These are phyloP conservation scores for Camellia lanceoleosa DNA, from an alignment of 148 eudicot genomes.

Conservation along the genomic window DNA sequence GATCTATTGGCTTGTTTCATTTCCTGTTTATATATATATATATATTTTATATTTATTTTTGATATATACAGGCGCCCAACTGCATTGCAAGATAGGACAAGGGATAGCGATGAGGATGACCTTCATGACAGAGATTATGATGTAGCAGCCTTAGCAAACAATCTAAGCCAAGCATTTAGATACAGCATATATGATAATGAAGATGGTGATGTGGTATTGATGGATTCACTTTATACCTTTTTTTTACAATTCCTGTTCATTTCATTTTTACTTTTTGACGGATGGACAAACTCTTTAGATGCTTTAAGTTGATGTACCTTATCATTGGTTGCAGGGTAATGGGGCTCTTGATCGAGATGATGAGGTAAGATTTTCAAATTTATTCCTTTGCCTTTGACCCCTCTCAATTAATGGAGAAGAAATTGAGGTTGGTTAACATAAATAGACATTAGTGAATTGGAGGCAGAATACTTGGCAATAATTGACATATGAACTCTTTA, in stretches of 20 bases:
- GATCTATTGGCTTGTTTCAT: neutral
- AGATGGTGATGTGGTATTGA: constrained; percentile 64
- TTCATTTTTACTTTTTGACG: too few species aligned
- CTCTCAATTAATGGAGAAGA: neutral
- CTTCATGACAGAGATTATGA: constrained; percentile 89
- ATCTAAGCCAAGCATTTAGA: constrained; percentile 83
- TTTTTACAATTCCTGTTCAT: neutral
- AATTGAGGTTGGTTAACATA: neutral
- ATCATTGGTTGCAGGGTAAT: constrained; percentile 58
- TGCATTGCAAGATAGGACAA: constrained; percentile 80
- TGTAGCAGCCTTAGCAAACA: constrained; percentile 81
- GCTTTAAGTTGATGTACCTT: neutral
- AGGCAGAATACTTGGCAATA: neutral
- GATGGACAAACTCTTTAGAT: neutral
- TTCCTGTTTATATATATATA: neutral
- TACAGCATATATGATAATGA: constrained; percentile 59
- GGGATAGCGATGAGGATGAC: constrained; percentile 96
- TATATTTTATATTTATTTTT: neutral
- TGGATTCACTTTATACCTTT: neutral
- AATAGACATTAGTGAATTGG: neutral
- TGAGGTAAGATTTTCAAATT: constrained; percentile 52
- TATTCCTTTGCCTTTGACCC: neutral
- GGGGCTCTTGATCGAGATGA: constrained; percentile 72
- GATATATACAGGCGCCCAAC: constrained; percentile 76
- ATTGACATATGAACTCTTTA: neutral